A percentile compares a stretch with the other conserved stretches of the same genome.
Conservation (phyloP, 208 protist species). For the Leishmania amazonensis region DNA sequence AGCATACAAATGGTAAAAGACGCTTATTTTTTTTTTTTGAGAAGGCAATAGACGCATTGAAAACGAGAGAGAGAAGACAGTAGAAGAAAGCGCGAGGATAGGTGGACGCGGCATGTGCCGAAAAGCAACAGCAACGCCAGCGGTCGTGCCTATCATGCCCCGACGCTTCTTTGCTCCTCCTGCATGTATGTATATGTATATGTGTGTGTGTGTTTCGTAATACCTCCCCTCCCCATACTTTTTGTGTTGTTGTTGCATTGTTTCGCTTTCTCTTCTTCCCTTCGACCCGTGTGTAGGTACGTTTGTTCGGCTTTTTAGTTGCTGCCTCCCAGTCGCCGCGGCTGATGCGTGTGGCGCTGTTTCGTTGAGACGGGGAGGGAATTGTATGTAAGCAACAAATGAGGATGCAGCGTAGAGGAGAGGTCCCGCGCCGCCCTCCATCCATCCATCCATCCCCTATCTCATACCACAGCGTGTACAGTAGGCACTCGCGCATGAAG, state of each 20-base stretch:
- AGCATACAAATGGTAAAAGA: background rate
- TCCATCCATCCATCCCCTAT: no score
- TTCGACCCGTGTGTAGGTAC: background rate
- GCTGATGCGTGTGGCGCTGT: background rate
- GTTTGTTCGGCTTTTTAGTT: background rate
- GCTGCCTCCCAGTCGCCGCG: background rate
- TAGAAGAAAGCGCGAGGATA: background rate
- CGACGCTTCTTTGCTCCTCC: background rate
- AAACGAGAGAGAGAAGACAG: background rate
- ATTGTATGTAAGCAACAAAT: background rate
- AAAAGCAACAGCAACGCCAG: background rate
- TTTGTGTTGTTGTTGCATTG: background rate
- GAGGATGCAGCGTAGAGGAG: background rate
- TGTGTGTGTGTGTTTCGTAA: background rate
- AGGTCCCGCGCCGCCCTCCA: background rate
- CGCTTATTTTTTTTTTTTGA: background rate
- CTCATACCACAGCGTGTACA: no score
- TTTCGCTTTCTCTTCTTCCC: background rate
- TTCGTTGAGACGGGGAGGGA: background rate
- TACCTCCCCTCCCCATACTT: background rate
- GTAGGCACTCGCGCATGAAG: no score
- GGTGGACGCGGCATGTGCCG: background rate
- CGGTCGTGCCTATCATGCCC: background rate
- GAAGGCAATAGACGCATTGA: background rate
- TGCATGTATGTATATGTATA: no score